Percentiles rank a stretch among this genome's conserved stretches.
Conservation (phyloP, 208 protist species). For the Trichomonas tenax region DNA sequence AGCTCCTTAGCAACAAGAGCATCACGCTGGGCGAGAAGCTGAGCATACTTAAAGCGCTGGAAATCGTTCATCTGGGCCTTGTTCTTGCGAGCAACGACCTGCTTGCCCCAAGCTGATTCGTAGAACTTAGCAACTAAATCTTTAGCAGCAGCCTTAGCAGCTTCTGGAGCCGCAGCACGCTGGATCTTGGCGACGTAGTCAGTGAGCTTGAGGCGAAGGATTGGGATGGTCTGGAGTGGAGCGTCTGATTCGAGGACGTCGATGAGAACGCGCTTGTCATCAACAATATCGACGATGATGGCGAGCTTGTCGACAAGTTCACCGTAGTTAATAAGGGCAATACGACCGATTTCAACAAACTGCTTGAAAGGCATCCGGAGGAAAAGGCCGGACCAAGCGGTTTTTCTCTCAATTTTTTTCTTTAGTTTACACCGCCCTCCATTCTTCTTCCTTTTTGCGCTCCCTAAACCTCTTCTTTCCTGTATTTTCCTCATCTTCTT, state of each 20-base stretch:
- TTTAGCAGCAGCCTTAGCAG: not conserved
- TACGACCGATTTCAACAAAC: constrained; percentile 31
- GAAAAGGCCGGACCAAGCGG: not conserved
- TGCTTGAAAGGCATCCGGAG: not conserved
- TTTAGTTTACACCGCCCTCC: too few relatives aligned
- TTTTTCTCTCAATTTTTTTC: not conserved
- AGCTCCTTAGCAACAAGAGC: not conserved
- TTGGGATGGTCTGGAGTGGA: not conserved
- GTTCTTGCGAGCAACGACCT: not conserved
- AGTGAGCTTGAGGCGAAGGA: not conserved
- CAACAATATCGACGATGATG: constrained; percentile 30
- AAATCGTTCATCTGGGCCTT: not conserved
- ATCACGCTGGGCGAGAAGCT: not conserved
- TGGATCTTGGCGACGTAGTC: not conserved
- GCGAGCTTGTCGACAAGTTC: constrained; percentile 27
- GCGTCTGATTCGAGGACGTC: not conserved
- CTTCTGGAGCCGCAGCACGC: not conserved
- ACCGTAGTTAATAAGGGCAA: constrained; percentile 31
- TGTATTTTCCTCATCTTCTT: too few relatives aligned
- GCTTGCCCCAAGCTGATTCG: not conserved
- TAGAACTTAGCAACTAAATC: not conserved
- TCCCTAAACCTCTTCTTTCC: too few relatives aligned
- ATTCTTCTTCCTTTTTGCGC: too few relatives aligned
- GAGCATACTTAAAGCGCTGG: not conserved
- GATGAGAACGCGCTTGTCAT: constrained; percentile 4